Evolutionary conservation across 176 grass and related monocot genomes (phyloP).

Genomic region (Carex kokanica): DNA sequence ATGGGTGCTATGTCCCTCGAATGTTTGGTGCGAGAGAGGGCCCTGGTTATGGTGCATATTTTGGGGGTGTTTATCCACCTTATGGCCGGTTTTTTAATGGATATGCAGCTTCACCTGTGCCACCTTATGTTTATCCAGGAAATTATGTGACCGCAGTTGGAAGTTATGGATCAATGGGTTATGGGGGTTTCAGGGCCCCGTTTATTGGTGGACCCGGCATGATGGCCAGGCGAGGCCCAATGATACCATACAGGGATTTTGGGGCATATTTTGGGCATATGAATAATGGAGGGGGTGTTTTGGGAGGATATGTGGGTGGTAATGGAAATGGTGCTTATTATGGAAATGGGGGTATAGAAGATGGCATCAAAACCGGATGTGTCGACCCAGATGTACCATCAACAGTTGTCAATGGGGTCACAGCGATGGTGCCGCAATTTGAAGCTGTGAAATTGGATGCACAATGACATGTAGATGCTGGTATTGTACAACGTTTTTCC

Average conservation of each 20-base stretch:
- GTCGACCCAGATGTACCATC: not conserved
- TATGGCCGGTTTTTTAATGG: constrained; percentile 19
- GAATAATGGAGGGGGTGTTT: constrained; percentile 43
- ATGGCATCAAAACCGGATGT: constrained; percentile 40
- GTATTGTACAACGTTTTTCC: not conserved
- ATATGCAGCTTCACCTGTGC: constrained; percentile 25
- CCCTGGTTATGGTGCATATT: constrained; percentile 18
- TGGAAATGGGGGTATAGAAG: constrained; percentile 31
- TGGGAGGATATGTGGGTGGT: constrained; percentile 37
- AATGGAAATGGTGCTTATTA: constrained; percentile 38
- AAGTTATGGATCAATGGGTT: constrained; percentile 20
- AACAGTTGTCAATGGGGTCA: constrained; percentile 39
- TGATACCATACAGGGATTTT: constrained; percentile 28
- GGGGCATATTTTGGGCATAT: constrained; percentile 39
- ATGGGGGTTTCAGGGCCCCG: constrained; percentile 15
- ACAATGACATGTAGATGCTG: constrained; percentile 55
- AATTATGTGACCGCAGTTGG: constrained; percentile 2
- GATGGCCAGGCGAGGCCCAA: constrained; percentile 39
- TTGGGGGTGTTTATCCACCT: not conserved
- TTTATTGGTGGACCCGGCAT: constrained; percentile 32
- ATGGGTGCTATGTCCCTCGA: not conserved
- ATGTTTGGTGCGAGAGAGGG: constrained; percentile 5
- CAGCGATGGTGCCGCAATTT: constrained; percentile 31
- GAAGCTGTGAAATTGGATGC: constrained; percentile 64
- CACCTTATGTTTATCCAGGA: constrained; percentile 23